A percentile compares a stretch with the other conserved stretches of the same genome.
These are phyloP conservation scores for Ascoidea asiatica DNA, from an alignment of 805 yeast genomes.

Conservation along the genomic window DNA sequence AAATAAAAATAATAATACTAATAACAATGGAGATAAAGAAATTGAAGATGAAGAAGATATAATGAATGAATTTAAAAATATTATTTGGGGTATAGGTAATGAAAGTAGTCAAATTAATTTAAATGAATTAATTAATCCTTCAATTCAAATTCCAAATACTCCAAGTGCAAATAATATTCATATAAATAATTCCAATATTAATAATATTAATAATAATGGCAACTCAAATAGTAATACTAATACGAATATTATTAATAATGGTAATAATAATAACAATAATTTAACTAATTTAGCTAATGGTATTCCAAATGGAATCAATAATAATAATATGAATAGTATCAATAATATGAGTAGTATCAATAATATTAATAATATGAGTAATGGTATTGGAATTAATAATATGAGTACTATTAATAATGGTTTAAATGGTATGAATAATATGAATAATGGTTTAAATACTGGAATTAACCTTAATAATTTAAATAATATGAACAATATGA, in stretches of 20 bases:
- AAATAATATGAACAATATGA: neutral
- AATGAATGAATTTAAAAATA: constrained; percentile 6
- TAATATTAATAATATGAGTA: no score
- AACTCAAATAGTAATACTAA: constrained; percentile 1
- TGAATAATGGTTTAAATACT: neutral
- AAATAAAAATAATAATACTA: no score
- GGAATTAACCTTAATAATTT: neutral
- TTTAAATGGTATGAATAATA: neutral
- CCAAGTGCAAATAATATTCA: constrained; percentile 2
- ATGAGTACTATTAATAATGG: no score
- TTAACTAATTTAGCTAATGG: constrained; percentile 1
- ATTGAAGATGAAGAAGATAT: constrained; percentile 1
- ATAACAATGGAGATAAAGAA: neutral
- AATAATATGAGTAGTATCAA: no score
- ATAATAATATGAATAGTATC: no score
- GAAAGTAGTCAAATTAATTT: constrained; percentile 17
- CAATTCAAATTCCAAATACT: no score
- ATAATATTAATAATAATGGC: constrained; percentile 1
- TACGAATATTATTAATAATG: neutral
- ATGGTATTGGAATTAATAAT: no score
- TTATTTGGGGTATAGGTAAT: constrained; percentile 13
- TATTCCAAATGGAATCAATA: no score
- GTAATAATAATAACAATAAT: neutral
- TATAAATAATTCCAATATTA: constrained; percentile 1
- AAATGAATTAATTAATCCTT: constrained; percentile 1